phyloP scores from a whole-genome alignment of 2,329 filamentous ascomycete species.

The Ustulina deusta region DNA sequence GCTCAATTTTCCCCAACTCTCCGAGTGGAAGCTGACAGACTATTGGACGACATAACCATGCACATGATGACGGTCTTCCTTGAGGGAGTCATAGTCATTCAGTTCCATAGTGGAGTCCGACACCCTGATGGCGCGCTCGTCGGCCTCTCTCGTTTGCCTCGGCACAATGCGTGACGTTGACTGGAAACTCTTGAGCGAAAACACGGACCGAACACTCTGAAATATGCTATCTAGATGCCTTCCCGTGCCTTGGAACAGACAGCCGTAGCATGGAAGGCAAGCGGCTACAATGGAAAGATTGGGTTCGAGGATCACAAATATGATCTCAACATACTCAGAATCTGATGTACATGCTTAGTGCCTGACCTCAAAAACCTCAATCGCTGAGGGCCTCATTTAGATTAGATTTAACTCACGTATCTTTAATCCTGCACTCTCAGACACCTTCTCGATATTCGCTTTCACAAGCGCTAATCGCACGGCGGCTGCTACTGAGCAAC shows the following conservation, averaged over 20 bases:
- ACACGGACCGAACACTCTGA: conserved; percentile 30
- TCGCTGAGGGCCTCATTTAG: neutral
- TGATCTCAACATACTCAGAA: neutral
- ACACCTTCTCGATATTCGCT: neutral
- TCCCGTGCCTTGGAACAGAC: conserved; percentile 3
- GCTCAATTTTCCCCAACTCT: no score
- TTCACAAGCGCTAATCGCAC: conserved; percentile 18
- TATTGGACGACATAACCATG: neutral
- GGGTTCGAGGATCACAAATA: conserved; percentile 28
- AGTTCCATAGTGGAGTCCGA: neutral
- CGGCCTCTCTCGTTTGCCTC: neutral
- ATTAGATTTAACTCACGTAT: neutral
- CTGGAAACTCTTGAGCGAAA: neutral
- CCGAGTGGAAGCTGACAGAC: neutral
- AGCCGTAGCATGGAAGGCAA: conserved; percentile 32
- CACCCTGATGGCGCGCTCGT: neutral
- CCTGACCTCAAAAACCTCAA: neutral
- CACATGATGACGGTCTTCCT: neutral
- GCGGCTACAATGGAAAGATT: conserved; percentile 36
- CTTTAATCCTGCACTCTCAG: neutral
- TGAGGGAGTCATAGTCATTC: neutral
- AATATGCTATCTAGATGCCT: conserved; percentile 20
- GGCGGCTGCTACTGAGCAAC: neutral
- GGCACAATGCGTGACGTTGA: neutral
- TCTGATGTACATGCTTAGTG: neutral